Base-by-base conservation (phyloP, 2,329 filamentous ascomycete species). In the Exophiala phaeomuriformis region DNA sequence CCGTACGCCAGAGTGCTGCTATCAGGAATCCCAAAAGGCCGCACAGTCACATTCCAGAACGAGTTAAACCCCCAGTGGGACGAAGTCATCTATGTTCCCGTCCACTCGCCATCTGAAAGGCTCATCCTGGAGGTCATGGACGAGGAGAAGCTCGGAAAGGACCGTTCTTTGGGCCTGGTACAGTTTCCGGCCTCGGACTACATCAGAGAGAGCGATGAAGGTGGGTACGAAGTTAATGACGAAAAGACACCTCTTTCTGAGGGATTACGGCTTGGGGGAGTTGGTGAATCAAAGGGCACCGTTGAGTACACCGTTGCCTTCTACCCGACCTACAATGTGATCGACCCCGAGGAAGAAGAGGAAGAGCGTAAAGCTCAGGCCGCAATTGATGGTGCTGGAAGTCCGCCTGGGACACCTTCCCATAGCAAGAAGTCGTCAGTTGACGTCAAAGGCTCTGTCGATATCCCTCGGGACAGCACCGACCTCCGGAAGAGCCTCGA, bases 41-140 rank as follows among this genome's bases (percentile, higher is more conserved):
- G 90, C 53, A 97, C 93, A 2, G 93, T 98, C 47, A 97, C 91
- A 0, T 95, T 93, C 76, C 84, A 89, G 67, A 98, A 95, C 72
- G 94, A 96, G 58, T 81, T 98, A 53, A 89, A 95, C 67, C 93
- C 93, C 1, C 86, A 93, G 49, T 98, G 88, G 84, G 90, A 98
- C 65, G 93, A 98, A 71, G 84, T 98, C 28, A 80, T 96, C 27
- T 98, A 98, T 66, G 79, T 98, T 0, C 91, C 94, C 1, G 80
- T 98, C 53, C 91, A 96, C 68, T 90, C 85, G 4, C 65, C 80
- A 9, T 85, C 88, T 32, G 93, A 98, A 68, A 89, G 86, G 65
- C 75, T 98, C 31, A 83, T 84, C 1, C 73, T 98, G 12, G 93
- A 98, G 69, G 90, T 97, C 60, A 95, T 98, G 91, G 93, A 98